Base-by-base conservation (phyloP, 805 yeast genomes). In the Metschnikowia gelsemii region DNA sequence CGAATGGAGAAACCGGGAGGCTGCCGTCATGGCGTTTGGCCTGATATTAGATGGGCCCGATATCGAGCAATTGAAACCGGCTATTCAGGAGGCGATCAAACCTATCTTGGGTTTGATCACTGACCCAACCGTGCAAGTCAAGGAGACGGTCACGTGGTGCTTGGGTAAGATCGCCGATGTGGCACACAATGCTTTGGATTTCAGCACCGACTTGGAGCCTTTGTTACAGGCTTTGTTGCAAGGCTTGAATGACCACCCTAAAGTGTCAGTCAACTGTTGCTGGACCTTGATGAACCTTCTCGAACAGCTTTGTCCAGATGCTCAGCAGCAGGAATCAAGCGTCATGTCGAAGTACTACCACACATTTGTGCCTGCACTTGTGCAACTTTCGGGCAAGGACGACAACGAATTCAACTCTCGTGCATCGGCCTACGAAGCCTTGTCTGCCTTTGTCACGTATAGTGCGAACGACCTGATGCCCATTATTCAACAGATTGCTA, bases 1-100 rank as follows among this genome's bases (percentile, higher is more conserved):
- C 11, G 60, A 59, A 9, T 93, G 99, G 99, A 79, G 93, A 64
- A 68, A 79, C 41, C 82, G 96, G 56, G 99, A 93, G 68, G 98
- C 98, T 19, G 95, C 98, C 2, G 96, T 93, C 5, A 93, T 93
- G 99, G 97, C 99, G 0, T 93, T 93, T 61, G 99, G 99, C 24
- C 89, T 97, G 9, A 87, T 93, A 45, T 74, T 93, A 55, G 98
- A 89, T 55, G 99, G 99, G 16, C 96, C 96, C 22, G 90, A 86
- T 49, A 76, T 79, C 39, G 79, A 75, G 2, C 83, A 84, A 56
- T 71, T 88, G 55, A 78, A 78, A 37, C 64, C 66, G 6, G 74
- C 89, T 39, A 83, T 91, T 47, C 79, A 76, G 24, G 91, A 87
- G 69, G 97, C 98, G 2, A 71, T 93, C 48, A 78, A 77, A 24